Percentiles rank a stretch among this genome's conserved stretches.
Conservation (phyloP, 768 basidiomycete genomes). For the Exidia glandulosa region DNA sequence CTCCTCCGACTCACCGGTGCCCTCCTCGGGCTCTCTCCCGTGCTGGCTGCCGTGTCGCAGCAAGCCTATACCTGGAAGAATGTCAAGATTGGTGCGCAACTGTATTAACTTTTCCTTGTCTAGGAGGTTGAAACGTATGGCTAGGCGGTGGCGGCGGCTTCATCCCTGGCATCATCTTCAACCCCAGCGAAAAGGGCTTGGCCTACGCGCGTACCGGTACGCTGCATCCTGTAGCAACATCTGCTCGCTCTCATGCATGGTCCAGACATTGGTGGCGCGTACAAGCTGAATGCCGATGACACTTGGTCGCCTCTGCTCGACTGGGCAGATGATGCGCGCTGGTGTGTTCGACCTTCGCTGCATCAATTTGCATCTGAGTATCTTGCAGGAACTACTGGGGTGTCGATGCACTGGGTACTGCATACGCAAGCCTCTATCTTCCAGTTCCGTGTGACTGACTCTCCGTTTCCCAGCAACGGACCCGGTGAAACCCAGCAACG, state of each 20-base stretch:
- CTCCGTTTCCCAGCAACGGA: slow-evolving; percentile 21
- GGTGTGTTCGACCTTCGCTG: slow-evolving; percentile 28
- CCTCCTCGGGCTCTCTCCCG: not conserved
- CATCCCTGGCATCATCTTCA: slow-evolving; percentile 50
- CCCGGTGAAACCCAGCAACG: slow-evolving; percentile 41
- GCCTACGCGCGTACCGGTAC: slow-evolving; percentile 57
- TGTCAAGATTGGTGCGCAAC: slow-evolving; percentile 35
- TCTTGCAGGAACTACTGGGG: slow-evolving; percentile 34
- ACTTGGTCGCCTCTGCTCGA: slow-evolving; percentile 54
- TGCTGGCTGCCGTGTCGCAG: not conserved
- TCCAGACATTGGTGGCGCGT: slow-evolving; percentile 29
- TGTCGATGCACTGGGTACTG: slow-evolving; percentile 49
- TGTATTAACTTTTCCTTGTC: too few species aligned
- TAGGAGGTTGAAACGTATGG: too few species aligned
- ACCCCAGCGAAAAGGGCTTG: slow-evolving; percentile 46
- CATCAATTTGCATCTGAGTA: not conserved
- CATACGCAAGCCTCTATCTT: not conserved
- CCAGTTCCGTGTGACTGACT: not conserved
- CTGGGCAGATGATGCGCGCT: slow-evolving; percentile 35
- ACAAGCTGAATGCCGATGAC: slow-evolving; percentile 48
- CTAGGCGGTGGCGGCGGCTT: slow-evolving; percentile 19
- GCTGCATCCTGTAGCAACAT: not conserved
- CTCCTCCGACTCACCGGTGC: not conserved
- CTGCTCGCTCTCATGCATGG: not conserved
- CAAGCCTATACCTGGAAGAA: slow-evolving; percentile 39